phyloP scores from a whole-genome alignment of 2,329 filamentous ascomycete species.

The Sporothrix pallida region DNA sequence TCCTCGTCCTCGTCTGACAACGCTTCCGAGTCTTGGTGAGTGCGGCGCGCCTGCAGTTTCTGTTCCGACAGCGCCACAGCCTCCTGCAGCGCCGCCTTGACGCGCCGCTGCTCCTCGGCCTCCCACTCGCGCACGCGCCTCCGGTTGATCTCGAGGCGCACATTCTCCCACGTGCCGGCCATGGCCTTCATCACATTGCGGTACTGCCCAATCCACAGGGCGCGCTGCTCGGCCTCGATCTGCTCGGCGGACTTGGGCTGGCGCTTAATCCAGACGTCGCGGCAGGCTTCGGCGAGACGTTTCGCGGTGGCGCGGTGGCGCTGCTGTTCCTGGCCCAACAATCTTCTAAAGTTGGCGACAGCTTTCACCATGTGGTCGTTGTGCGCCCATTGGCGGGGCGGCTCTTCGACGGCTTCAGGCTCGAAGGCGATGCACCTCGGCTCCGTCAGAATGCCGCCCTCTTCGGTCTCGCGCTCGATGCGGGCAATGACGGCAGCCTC shows the following conservation, averaged over 20 bases:
- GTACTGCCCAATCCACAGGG: constrained; percentile 70
- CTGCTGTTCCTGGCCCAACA: constrained; percentile 79
- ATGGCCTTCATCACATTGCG: constrained; percentile 69
- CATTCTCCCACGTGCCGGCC: constrained; percentile 67
- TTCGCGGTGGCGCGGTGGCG: constrained; percentile 80
- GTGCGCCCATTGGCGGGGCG: constrained; percentile 81
- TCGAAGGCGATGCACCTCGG: constrained; percentile 74
- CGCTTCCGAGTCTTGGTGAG: constrained; percentile 59
- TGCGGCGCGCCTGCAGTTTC: constrained; percentile 67
- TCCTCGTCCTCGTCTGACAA: constrained; percentile 53
- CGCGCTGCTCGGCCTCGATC: constrained; percentile 76
- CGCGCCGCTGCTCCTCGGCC: constrained; percentile 66
- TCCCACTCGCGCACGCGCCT: constrained; percentile 67
- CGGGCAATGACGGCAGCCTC: constrained; percentile 74
- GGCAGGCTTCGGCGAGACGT: constrained; percentile 76
- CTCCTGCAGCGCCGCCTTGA: constrained; percentile 73
- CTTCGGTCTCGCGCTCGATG: constrained; percentile 73
- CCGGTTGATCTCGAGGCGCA: constrained; percentile 65
- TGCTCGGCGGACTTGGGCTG: constrained; percentile 81
- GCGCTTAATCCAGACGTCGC: constrained; percentile 74
- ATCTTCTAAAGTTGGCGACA: constrained; percentile 76
- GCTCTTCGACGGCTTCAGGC: constrained; percentile 74
- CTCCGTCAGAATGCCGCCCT: constrained; percentile 75
- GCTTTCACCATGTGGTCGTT: constrained; percentile 84
- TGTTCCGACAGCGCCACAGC: constrained; percentile 74